Conservation (phyloP, 257 asterid species). For the Voacanga thouarsii region DNA sequence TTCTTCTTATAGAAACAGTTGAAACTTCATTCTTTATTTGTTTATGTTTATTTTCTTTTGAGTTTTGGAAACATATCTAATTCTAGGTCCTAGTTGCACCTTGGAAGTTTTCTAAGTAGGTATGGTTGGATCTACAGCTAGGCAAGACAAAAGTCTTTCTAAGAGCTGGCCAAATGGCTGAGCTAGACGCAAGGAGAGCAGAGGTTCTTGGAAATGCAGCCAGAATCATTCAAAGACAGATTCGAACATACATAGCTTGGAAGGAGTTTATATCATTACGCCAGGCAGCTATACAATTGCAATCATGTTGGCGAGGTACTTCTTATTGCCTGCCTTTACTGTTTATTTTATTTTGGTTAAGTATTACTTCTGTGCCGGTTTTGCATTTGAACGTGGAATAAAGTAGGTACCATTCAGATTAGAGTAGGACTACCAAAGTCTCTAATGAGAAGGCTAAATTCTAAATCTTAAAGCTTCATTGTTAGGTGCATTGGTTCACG, state of each 20-base stretch:
- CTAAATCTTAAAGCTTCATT: neutral
- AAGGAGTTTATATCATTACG: slow-evolving; percentile 79
- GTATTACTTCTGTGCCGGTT: slow-evolving; percentile 10
- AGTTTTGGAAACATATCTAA: neutral
- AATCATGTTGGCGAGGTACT: slow-evolving; percentile 99
- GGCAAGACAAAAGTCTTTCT: slow-evolving; percentile 96
- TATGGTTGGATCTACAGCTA: slow-evolving; percentile 55
- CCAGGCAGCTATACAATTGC: slow-evolving; percentile 77
- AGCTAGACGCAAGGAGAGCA: slow-evolving; percentile 92
- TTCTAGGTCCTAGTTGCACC: neutral
- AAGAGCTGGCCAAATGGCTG: slow-evolving; percentile 99
- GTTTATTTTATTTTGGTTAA: slow-evolving; percentile 17
- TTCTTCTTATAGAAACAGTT: neutral
- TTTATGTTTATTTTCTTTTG: neutral
- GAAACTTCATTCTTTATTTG: neutral
- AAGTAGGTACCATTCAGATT: neutral
- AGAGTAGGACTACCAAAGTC: neutral
- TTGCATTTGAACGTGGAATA: neutral
- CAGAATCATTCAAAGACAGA: slow-evolving; percentile 87
- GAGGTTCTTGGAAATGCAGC: slow-evolving; percentile 99
- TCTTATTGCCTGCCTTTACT: slow-evolving; percentile 10
- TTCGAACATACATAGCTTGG: slow-evolving; percentile 80
- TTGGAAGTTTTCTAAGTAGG: neutral
- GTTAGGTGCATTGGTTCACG: neutral
- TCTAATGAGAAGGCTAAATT: neutral